Evolutionary conservation across 192 early-diverging fungal species (phyloP), one percentile per base, ranked within the genome.

Genomic region (Entrophospora sp.): DNA sequence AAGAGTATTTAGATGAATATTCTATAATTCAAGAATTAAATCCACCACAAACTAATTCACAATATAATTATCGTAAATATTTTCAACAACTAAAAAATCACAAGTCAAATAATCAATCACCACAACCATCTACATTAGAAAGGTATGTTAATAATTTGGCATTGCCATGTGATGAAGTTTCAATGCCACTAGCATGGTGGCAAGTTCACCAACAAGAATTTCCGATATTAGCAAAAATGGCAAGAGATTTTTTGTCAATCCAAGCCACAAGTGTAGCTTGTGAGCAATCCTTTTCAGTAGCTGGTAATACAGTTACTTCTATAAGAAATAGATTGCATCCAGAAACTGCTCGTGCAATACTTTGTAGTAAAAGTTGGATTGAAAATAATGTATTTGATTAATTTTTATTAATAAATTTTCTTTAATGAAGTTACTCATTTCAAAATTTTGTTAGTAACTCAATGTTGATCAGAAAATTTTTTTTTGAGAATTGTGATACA

Each of bases 211-310:
- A 20, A n/a, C 6, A 42, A 45, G 14, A 61, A 61, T 61, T 30
- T 61, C 59, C 40, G 14, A 31, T 22, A n/a, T 18, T 61, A 61
- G 25, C 59, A 6, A 14, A 8, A 3, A 44, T 61, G 12, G 37
- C 59, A 30, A 12, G 38, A 14, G 59, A 61, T 61, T 61, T 28
- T 28, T 28, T 61, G 10, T 45, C 24, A 27, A 45, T 61, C 14
- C 59, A 61, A 43, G 42, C 59, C 7, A 61, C 24, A 25, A 42
- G 25, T 61, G 40, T 61, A n/a, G 60, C 42, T 5, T 61, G 27
- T 30, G 60, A 61, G 28, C 42, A 61, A n/a, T 7, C 27, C 12
- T 61, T 61, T 51, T 51, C 22, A 25, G 48, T 51, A n/a, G n/a
- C n/a, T n/a, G n/a, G 3, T 27, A 51, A 1, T 27, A 51, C 48